Evolutionary conservation across 2,329 filamentous ascomycete species (phyloP), one percentile per base, ranked within the genome.

Genomic region (Microdochium nivale): DNA sequence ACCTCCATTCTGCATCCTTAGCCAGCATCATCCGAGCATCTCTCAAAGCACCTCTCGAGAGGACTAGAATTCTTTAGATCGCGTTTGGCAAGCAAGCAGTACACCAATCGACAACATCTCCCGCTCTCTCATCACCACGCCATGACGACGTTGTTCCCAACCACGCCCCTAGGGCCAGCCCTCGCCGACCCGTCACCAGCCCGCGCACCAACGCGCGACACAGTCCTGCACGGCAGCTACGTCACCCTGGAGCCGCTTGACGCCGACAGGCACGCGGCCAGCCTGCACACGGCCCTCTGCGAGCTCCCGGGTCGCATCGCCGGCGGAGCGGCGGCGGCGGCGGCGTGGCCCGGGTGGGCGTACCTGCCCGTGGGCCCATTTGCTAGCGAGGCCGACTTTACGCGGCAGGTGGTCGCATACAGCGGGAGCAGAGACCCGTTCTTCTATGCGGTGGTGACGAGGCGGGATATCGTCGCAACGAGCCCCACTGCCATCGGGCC

Each of bases 371-470:
- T 14, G 24, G 46, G 46, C 8, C 46, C 46, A 9, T 47, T 47
- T 14, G 46, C 25, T 24, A 30, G 24, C 24, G 24, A 47, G 46
- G 23, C 24, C 14, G 46, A 25, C 4, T n/a, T 47, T 10, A 30
- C 46, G 46, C 13, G 5, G 46, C 46, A 47, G 14, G 14, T 47
- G 24, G 3, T 7, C 8, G 46, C 3, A 13, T 30, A 27, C 46
- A 30, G 24, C 46, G 4, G 24, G 2, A 58, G 55, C 24, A 47
- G 48, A 7, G 60, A 64, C 30, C 54, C 59, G 8, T 50, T 59
- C 7, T 58, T 61, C 53, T 66, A 59, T 48, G 54, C 62, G 27
- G 57, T 65, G 52, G 47, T 65, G 8, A 49, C 55, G 10, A 57
- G 55, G 43, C 19, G 44, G 27, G 24, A 25, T 8, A 30, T 47